phyloP scores from a whole-genome alignment of 2,329 filamentous ascomycete species.

The Stylonectria norvegica region DNA sequence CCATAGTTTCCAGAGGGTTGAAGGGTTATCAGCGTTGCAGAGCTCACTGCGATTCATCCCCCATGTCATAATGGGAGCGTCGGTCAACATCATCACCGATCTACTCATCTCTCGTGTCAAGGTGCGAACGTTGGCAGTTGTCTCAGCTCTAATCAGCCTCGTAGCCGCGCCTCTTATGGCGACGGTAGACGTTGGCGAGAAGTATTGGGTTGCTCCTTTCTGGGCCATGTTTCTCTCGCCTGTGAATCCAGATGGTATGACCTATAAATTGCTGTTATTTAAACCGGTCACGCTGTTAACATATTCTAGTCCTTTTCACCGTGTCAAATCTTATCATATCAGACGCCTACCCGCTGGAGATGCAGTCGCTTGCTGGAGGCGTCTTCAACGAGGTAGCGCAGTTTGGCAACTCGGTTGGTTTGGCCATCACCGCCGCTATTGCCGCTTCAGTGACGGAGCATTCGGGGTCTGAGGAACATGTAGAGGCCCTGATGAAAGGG shows the following conservation, averaged over 20 bases:
- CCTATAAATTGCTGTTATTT: not conserved
- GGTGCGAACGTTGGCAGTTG: slow-evolving; percentile 37
- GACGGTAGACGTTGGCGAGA: slow-evolving; percentile 41
- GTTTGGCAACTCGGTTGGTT: slow-evolving; percentile 52
- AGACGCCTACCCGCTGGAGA: slow-evolving; percentile 50
- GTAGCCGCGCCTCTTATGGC: slow-evolving; percentile 54
- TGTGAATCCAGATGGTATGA: slow-evolving; percentile 40
- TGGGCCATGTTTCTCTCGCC: slow-evolving; percentile 45
- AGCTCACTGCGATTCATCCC: slow-evolving; percentile 48
- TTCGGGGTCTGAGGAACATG: slow-evolving; percentile 20
- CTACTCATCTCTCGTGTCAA: slow-evolving; percentile 38
- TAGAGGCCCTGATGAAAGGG: slow-evolving; percentile 44
- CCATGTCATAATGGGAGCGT: slow-evolving; percentile 41
- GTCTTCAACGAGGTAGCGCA: slow-evolving; percentile 59
- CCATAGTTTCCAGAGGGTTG: slow-evolving; percentile 43
- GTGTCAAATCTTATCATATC: slow-evolving; percentile 53
- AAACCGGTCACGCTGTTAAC: not conserved
- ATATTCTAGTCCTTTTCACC: slow-evolving; percentile 48
- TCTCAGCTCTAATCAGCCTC: slow-evolving; percentile 42
- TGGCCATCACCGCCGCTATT: slow-evolving; percentile 50
- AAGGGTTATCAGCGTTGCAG: slow-evolving; percentile 42
- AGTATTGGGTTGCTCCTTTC: slow-evolving; percentile 48
- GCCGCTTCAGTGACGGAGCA: slow-evolving; percentile 43
- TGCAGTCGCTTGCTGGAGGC: slow-evolving; percentile 56
- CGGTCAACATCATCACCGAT: slow-evolving; percentile 41